phyloP scores from a whole-genome alignment of 345 rosid species.

The Hibiscus mutabilis region DNA sequence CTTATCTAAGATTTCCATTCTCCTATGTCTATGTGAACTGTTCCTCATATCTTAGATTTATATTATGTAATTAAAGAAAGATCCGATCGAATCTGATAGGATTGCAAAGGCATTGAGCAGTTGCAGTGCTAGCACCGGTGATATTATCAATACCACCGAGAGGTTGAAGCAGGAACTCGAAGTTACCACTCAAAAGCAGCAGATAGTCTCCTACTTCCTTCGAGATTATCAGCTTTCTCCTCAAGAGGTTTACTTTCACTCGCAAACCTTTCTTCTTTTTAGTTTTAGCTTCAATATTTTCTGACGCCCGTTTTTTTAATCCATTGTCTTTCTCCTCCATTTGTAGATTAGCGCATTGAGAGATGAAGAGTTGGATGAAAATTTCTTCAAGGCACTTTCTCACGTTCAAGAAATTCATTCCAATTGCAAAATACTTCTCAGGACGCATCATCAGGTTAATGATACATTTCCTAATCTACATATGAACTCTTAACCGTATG shows the following conservation, averaged over 20 bases:
- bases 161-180: slow-evolving; percentile 91
- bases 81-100: slow-evolving; percentile 22
- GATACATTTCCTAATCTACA: neutral
- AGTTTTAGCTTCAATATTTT: neutral
- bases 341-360: slow-evolving; percentile 78
- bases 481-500: slow-evolving; percentile 4
- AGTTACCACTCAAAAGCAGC: slow-evolving; percentile 81
- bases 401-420: slow-evolving; percentile 96
- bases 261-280: neutral
- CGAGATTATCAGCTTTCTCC: slow-evolving; percentile 90
- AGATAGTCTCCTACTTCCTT: slow-evolving; percentile 87
- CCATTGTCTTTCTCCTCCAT: slow-evolving; percentile 7
- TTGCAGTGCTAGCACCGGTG: slow-evolving; percentile 82
- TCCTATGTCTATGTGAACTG: neutral
- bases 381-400: slow-evolving; percentile 88
- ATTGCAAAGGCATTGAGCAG: slow-evolving; percentile 77
- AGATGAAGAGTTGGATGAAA: slow-evolving; percentile 73
- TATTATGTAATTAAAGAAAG: neutral
- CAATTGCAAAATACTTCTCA: slow-evolving; percentile 83
- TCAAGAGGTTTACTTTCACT: slow-evolving; percentile 56
- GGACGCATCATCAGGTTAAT: slow-evolving; percentile 92
- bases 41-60: neutral
- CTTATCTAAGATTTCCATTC: neutral
- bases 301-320: neutral
- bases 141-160: slow-evolving; percentile 84